Evolutionary conservation across 1,284 basidiomycete species (phyloP).

Genomic region (Mycena sp.): DNA sequence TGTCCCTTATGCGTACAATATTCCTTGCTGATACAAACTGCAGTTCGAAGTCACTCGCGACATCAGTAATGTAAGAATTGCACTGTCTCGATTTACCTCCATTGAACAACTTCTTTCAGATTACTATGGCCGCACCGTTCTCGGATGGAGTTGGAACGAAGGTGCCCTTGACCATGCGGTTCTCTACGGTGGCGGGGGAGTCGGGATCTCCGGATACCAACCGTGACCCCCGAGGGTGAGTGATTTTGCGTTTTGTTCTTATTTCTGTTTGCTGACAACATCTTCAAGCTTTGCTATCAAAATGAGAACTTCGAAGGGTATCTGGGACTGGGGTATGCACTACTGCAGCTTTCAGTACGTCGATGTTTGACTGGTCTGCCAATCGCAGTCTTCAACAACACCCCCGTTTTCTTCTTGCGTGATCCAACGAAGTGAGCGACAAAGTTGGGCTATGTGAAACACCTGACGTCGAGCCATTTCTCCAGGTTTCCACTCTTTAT

Average conservation of each 20-base stretch:
- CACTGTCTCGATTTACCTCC: constrained; percentile 69
- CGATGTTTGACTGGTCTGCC: not conserved
- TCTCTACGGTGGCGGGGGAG: constrained; percentile 81
- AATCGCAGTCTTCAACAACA: constrained; percentile 43
- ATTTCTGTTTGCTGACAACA: not conserved
- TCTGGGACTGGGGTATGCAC: constrained; percentile 79
- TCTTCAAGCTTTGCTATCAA: constrained; percentile 23
- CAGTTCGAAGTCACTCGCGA: constrained; percentile 77
- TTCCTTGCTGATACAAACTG: not conserved
- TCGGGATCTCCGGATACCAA: constrained; percentile 80
- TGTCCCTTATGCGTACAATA: too few relatives aligned
- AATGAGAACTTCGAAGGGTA: constrained; percentile 79
- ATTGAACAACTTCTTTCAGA: constrained; percentile 23
- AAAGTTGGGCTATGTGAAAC: not conserved
- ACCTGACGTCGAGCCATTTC: not conserved
- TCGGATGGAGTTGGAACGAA: constrained; percentile 21
- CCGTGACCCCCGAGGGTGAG: constrained; percentile 77
- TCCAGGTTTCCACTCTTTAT: constrained; percentile 51
- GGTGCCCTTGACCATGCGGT: constrained; percentile 64
- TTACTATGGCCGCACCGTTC: constrained; percentile 26
- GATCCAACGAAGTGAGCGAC: constrained; percentile 61
- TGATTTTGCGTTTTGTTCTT: not conserved
- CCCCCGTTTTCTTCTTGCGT: constrained; percentile 77
- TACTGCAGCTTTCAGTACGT: not conserved
- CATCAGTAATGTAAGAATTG: constrained; percentile 10